Percentiles rank a stretch among this genome's conserved stretches.
Evolutionary conservation across 2,329 filamentous ascomycete genomes (phyloP).

Genomic region (Sporothrix luriei): DNA sequence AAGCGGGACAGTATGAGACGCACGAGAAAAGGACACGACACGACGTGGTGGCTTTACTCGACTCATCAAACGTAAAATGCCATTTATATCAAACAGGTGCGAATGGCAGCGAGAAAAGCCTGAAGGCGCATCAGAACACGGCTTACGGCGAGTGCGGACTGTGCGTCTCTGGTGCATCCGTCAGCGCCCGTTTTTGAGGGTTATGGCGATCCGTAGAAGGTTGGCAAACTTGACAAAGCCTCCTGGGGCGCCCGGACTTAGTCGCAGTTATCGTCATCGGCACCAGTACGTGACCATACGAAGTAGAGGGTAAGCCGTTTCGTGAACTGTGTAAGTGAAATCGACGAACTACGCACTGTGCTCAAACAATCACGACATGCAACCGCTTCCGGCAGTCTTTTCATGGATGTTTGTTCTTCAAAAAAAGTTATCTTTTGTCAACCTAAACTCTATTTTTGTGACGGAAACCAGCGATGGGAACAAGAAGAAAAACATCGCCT

Average conservation of each 20-base stretch:
- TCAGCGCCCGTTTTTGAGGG: conserved; percentile 11
- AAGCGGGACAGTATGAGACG: not conserved
- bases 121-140: too few species aligned
- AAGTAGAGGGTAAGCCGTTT: not conserved
- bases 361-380: not conserved
- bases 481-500: not conserved
- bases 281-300: not conserved
- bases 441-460: conserved; percentile 6
- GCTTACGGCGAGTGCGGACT: not conserved
- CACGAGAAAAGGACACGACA: conserved; percentile 13
- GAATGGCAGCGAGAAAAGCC: too few species aligned
- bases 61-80: not conserved
- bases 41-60: not conserved
- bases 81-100: not conserved
- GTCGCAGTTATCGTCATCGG: conserved; percentile 15
- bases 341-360: not conserved
- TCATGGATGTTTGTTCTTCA: too few species aligned
- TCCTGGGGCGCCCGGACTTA: conserved; percentile 10
- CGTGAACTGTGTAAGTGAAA: not conserved
- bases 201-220: not conserved
- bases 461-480: not conserved
- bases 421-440: not conserved
- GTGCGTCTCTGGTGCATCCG: not conserved
- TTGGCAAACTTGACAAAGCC: conserved; percentile 6
- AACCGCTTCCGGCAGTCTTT: too few species aligned